Conservation (phyloP, 1,284 basidiomycete species). For the Rhodotorula sp. region DNA sequence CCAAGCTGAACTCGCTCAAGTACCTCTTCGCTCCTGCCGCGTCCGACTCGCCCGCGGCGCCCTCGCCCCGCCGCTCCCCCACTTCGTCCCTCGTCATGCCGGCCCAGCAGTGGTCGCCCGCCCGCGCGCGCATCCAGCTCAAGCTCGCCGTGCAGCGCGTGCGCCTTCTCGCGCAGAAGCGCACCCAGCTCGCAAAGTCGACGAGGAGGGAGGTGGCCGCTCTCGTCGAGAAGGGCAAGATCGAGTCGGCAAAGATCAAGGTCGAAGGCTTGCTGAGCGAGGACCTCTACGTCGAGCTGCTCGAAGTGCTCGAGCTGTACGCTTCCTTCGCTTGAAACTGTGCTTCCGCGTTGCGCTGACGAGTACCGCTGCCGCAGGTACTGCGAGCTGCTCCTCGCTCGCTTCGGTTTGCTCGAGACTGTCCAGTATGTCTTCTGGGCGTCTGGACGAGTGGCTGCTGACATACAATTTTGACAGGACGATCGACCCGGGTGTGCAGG, state of each 20-base stretch:
- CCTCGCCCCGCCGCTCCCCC: background rate
- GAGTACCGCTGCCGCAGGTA: conserved; percentile 70
- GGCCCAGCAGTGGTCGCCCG: conserved; percentile 22
- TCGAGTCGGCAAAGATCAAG: conserved; percentile 82
- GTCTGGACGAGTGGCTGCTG: background rate
- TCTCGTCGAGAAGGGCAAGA: conserved; percentile 72
- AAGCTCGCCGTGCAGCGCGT: conserved; percentile 89
- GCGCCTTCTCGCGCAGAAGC: conserved; percentile 88
- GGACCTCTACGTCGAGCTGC: conserved; percentile 77
- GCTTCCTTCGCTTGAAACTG: background rate
- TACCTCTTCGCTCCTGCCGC: conserved; percentile 9
- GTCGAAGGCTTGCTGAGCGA: conserved; percentile 70
- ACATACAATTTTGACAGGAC: conserved; percentile 60
- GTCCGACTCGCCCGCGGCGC: background rate
- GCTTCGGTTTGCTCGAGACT: conserved; percentile 87
- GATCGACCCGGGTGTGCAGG: conserved; percentile 76
- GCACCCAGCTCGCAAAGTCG: conserved; percentile 84
- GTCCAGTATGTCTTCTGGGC: conserved; percentile 57
- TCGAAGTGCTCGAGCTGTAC: conserved; percentile 87
- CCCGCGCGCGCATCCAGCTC: conserved; percentile 30
- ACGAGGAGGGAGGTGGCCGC: conserved; percentile 65
- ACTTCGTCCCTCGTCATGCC: conserved; percentile 15
- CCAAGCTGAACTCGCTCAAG: conserved; percentile 26
- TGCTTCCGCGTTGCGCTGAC: no score
- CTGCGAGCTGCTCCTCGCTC: conserved; percentile 79